These are phyloP conservation scores for Aspergillus novofumigatus DNA, from an alignment of 2,329 filamentous ascomycete genomes.

Conservation along the genomic window DNA sequence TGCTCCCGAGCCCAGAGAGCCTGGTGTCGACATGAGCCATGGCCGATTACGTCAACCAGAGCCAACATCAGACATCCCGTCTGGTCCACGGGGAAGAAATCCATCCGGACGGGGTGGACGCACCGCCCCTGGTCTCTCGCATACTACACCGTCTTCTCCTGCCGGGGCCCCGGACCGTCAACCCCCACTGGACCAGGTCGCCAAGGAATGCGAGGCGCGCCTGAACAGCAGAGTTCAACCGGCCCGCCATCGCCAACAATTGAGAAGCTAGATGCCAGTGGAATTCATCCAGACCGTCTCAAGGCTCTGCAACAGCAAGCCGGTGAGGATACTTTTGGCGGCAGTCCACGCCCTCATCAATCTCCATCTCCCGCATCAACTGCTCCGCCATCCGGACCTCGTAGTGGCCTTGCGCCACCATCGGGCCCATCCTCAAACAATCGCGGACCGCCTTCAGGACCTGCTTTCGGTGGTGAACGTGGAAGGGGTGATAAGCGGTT, in stretches of 20 bases:
- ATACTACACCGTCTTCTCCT: conserved; percentile 12
- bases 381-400: conserved; percentile 39
- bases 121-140: conserved; percentile 31
- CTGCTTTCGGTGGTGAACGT: conserved; percentile 35
- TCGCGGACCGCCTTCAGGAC: conserved; percentile 35
- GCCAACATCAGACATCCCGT: conserved; percentile 44
- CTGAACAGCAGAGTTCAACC: conserved; percentile 28
- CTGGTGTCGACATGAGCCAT: conserved; percentile 42
- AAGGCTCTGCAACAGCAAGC: conserved; percentile 39
- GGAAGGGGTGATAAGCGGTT: conserved; percentile 45
- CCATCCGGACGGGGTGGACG: conserved; percentile 36
- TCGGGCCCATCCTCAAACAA: conserved; percentile 32
- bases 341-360: conserved; percentile 19
- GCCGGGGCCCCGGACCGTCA: conserved; percentile 34
- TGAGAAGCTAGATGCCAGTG: conserved; percentile 36
- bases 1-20: conserved; percentile 34
- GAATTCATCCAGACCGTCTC: conserved; percentile 54
- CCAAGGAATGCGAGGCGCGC: conserved; percentile 31
- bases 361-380: conserved; percentile 22
- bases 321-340: conserved; percentile 17
- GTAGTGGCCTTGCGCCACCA: conserved; percentile 32
- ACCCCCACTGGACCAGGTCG: conserved; percentile 43
- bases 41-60: conserved; percentile 44
- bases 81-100: conserved; percentile 49
- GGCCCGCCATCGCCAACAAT: conserved; percentile 29